A percentile compares a stretch with the other conserved stretches of the same genome.
Evolutionary conservation across 2,329 filamentous ascomycete genomes (phyloP).

Genomic region (Pseudomassariella vexata): DNA sequence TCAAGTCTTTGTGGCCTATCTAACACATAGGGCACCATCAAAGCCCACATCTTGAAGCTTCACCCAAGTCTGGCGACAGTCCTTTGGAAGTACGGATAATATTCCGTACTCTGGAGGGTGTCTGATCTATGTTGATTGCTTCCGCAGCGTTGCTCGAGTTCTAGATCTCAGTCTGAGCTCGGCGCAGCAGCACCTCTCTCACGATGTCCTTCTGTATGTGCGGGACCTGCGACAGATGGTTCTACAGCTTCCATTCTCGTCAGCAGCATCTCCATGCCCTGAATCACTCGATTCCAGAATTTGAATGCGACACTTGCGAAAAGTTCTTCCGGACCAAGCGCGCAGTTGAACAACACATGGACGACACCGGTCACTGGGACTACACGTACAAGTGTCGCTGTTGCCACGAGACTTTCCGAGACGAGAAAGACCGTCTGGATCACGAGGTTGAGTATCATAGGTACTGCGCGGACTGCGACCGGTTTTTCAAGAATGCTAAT

Average conservation of each 20-base stretch:
- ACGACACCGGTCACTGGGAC: not conserved
- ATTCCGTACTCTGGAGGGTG: no score
- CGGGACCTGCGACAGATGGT: slow-evolving; percentile 27
- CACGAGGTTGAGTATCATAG: slow-evolving; percentile 24
- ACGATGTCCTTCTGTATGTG: no score
- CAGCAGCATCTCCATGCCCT: slow-evolving; percentile 13
- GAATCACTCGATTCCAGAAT: not conserved
- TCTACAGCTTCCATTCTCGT: slow-evolving; percentile 23
- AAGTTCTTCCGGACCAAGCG: not conserved
- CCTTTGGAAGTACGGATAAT: no score
- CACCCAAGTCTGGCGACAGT: no score
- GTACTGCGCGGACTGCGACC: slow-evolving; percentile 28
- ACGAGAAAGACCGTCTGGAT: slow-evolving; percentile 7
- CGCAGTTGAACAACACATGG: not conserved
- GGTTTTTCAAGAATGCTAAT: slow-evolving; percentile 23
- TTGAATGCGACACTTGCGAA: slow-evolving; percentile 1
- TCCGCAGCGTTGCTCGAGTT: no score
- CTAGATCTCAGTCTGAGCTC: no score
- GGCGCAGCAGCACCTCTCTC: no score
- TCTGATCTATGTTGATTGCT: no score
- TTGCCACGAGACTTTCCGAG: slow-evolving; percentile 17
- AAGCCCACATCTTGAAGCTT: no score
- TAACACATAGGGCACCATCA: no score
- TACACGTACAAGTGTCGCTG: slow-evolving; percentile 19
- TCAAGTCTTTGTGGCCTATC: no score